These are phyloP conservation scores for Nemophila menziesii DNA, from an alignment of 257 asterid species.

Conservation along the genomic window DNA sequence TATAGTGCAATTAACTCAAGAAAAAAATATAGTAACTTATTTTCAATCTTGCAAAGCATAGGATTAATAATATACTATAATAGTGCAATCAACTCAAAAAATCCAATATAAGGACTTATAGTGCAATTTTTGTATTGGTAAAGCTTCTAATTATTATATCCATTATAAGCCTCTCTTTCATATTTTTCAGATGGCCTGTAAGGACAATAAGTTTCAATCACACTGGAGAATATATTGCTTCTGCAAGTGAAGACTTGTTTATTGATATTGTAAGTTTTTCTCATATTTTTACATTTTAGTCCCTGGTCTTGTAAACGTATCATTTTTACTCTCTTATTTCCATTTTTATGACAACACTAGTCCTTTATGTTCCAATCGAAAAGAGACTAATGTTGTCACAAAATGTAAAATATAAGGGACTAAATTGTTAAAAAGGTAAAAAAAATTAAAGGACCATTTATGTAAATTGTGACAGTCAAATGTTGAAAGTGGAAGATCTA, in stretches of 20 bases:
- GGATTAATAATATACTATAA: no score
- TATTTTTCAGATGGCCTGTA: conserved; percentile 79
- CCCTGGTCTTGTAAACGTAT: neutral
- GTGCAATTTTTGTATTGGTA: neutral
- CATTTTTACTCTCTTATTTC: neutral
- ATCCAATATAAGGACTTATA: neutral
- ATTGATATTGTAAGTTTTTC: conserved; percentile 72
- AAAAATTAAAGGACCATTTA: neutral
- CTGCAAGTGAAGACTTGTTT: conserved; percentile 94
- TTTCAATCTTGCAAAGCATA: no score
- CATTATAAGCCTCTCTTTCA: conserved; percentile 7
- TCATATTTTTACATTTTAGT: conserved; percentile 3
- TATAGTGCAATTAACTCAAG: no score
- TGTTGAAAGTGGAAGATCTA: conserved; percentile 71
- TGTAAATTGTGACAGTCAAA: conserved; percentile 38
- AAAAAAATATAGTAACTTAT: no score
- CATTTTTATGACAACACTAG: neutral
- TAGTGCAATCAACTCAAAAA: neutral
- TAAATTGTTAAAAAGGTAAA: neutral
- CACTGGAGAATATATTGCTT: conserved; percentile 90
- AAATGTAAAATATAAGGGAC: no score
- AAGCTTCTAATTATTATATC: neutral
- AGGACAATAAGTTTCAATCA: conserved; percentile 91
- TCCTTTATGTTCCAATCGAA: no score
- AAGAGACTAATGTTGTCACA: no score